phyloP scores from a whole-genome alignment of 257 asterid genomes.

The Coffea canephora region DNA sequence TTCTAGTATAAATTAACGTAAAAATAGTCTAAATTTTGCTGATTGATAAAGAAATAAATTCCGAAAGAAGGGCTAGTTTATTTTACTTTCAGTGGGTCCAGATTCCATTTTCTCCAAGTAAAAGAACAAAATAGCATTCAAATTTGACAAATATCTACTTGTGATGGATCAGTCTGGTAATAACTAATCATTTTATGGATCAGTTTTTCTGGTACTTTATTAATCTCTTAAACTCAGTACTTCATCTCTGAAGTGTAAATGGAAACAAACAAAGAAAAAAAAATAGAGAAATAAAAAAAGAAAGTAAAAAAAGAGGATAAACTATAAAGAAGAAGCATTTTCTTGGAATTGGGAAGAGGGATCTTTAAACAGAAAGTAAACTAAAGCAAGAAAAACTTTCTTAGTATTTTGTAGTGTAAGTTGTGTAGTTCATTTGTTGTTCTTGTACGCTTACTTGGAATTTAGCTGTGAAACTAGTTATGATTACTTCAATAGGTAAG shows the following conservation, averaged over 20 bases:
- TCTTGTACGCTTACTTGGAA: not conserved
- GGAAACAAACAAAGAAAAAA: not conserved
- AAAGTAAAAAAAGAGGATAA: no score
- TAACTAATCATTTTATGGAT: not conserved
- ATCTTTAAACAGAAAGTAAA: no score
- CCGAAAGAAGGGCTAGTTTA: not conserved
- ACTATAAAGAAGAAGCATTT: no score
- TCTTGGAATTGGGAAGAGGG: no score
- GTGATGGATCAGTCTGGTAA: not conserved
- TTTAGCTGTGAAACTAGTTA: not conserved
- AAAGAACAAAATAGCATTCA: not conserved
- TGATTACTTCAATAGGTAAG: not conserved
- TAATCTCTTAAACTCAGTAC: no score
- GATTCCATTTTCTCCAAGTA: not conserved
- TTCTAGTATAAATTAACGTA: no score
- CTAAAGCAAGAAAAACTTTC: no score
- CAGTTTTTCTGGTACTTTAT: not conserved
- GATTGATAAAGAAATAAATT: no score
- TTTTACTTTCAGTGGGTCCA: not conserved
- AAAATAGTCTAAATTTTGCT: no score
- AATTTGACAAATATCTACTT: not conserved
- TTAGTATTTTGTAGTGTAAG: not conserved
- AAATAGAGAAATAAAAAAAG: no score
- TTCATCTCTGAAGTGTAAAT: not conserved
- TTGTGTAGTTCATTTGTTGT: not conserved